phyloP scores from a whole-genome alignment of 495 filamentous ascomycete species.

The Aspergillus biplanus region DNA sequence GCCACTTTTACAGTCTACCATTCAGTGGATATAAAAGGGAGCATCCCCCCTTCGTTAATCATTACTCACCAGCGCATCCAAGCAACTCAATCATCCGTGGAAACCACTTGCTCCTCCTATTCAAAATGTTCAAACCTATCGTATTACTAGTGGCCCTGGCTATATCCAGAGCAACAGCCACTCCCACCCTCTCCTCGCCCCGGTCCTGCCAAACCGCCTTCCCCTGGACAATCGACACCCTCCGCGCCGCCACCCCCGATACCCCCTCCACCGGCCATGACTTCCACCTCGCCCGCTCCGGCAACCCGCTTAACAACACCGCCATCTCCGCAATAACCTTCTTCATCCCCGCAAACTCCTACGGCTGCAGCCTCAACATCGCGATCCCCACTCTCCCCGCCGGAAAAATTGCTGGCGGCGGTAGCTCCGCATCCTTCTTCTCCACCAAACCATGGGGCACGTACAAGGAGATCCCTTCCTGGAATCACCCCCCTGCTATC shows the following conservation, averaged over 20 bases:
- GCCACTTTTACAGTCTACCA: no score
- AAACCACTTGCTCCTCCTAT: not conserved
- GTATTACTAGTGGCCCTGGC: not conserved
- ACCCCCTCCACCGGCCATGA: conserved; percentile 11
- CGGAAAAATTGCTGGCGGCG: conserved; percentile 23
- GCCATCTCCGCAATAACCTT: conserved; percentile 24
- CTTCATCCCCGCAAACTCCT: conserved; percentile 22
- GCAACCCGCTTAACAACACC: conserved; percentile 8
- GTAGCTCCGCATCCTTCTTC: conserved; percentile 23
- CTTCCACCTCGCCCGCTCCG: conserved; percentile 21
- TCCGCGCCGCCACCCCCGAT: conserved; percentile 16
- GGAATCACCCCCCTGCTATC: conserved; percentile 20
- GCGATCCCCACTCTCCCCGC: conserved; percentile 16
- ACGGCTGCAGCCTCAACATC: conserved; percentile 26
- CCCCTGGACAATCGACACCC: conserved; percentile 24
- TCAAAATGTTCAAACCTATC: not conserved
- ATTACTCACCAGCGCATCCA: no score
- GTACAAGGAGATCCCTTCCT: conserved; percentile 16
- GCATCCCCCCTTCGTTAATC: no score
- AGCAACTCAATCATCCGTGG: no score
- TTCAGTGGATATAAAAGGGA: no score
- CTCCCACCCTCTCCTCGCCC: not conserved
- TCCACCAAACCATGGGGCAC: conserved; percentile 17
- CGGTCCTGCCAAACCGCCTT: conserved; percentile 22
- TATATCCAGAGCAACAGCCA: not conserved